Conservation (phyloP, 1,284 basidiomycete species). For the Ustilago curta region DNA sequence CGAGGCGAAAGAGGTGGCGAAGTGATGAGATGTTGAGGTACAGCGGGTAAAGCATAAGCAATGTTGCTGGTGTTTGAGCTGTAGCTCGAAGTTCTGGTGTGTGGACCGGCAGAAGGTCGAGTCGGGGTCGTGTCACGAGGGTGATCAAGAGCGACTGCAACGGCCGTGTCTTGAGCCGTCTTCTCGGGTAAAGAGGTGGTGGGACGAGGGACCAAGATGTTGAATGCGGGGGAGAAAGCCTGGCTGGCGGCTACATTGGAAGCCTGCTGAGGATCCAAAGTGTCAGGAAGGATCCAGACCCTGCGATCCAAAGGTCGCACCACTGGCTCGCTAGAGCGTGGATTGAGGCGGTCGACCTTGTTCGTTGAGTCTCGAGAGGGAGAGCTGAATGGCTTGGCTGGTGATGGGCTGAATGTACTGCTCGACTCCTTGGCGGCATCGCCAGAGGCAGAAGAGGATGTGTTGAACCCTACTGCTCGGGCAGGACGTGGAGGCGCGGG, state of each 20-base stretch:
- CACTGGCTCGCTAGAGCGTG: conserved; percentile 31
- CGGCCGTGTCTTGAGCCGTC: not conserved
- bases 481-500: conserved; percentile 46
- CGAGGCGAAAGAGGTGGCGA: conserved; percentile 42
- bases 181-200: conserved; percentile 3
- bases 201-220: conserved; percentile 29
- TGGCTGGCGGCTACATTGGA: conserved; percentile 23
- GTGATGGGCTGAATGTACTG: conserved; percentile 21
- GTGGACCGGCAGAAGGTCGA: conserved; percentile 17
- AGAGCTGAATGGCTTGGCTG: conserved; percentile 25
- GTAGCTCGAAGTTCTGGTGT: conserved; percentile 30
- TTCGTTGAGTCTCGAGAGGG: conserved; percentile 27
- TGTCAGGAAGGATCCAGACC: conserved; percentile 48
- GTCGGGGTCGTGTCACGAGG: conserved; percentile 35
- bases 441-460: conserved; percentile 15
- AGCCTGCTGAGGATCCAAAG: conserved; percentile 41
- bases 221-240: conserved; percentile 47
- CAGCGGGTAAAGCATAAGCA: conserved; percentile 35
- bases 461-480: conserved; percentile 45
- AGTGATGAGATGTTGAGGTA: conserved; percentile 50
- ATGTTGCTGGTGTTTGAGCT: conserved; percentile 16
- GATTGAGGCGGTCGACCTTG: conserved; percentile 6
- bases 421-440: conserved; percentile 16
- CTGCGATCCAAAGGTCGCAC: conserved; percentile 49
- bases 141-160: not conserved